Evolutionary conservation across 2,329 filamentous ascomycete genomes (phyloP).

Genomic region (Ceratocystis cacaofunesta): DNA sequence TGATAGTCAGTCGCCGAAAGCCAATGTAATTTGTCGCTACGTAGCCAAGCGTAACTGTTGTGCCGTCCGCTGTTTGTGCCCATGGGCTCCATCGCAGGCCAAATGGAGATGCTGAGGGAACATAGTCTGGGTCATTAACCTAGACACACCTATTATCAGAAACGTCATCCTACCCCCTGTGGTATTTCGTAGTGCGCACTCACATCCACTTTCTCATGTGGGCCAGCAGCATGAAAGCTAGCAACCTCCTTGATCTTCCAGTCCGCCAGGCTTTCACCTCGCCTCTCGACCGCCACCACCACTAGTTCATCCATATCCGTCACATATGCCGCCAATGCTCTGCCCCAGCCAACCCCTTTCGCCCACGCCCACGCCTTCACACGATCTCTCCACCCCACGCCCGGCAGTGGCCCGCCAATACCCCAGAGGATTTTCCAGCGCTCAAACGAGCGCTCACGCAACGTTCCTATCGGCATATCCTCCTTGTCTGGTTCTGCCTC

Average conservation of each 20-base stretch:
- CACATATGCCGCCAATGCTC: slow-evolving; percentile 35
- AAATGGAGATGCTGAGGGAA: slow-evolving; percentile 34
- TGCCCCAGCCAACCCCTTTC: slow-evolving; percentile 27
- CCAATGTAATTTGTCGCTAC: slow-evolving; percentile 38
- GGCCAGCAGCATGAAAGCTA: slow-evolving; percentile 30
- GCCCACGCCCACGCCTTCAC: slow-evolving; percentile 42
- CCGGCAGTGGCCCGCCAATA: slow-evolving; percentile 35
- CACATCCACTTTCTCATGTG: slow-evolving; percentile 21
- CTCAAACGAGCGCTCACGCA: slow-evolving; percentile 29
- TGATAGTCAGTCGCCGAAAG: slow-evolving; percentile 36
- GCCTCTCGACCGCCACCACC: slow-evolving; percentile 33
- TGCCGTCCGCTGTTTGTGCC: slow-evolving; percentile 22
- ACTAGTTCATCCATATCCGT: slow-evolving; percentile 37
- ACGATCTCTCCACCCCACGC: slow-evolving; percentile 26
- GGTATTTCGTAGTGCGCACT: slow-evolving; percentile 17
- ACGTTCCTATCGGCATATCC: slow-evolving; percentile 21
- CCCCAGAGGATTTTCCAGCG: slow-evolving; percentile 43
- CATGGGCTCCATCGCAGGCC: slow-evolving; percentile 42
- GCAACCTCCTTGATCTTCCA: slow-evolving; percentile 39
- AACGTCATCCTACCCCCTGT: background rate
- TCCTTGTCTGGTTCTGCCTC: slow-evolving; percentile 23
- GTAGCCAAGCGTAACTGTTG: slow-evolving; percentile 35
- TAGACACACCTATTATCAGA: background rate
- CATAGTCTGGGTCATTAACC: slow-evolving; percentile 33
- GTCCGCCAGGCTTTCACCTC: slow-evolving; percentile 18